Base-by-base conservation (phyloP, 352 stramenopile species). In the Phytophthora multivora region DNA sequence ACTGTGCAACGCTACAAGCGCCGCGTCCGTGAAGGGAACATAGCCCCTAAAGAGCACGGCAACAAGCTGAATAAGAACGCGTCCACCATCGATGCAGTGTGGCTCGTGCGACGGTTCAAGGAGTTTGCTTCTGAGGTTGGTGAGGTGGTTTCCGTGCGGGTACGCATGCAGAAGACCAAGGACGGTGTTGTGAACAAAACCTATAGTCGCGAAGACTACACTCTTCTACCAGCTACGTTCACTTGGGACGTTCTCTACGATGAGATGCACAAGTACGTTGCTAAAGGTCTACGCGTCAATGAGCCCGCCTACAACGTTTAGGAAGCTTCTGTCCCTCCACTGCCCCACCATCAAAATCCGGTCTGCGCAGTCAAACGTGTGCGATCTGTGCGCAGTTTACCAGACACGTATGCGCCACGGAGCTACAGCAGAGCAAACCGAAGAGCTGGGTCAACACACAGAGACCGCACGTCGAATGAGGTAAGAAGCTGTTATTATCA, bases 361-460 rank as follows among this genome's bases (percentile, higher is more conserved):
- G 3, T 54, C 46, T 5, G 4, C 31, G 6, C 43, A 38, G 19
- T 58, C 19, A n/a, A 71, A 66, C 25, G n/a, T 61, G 2, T 65
- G 47, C n/a, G 18, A 58, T n/a, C 28, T 57, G 12, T 57, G 51
- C 38, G 13, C 48, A 0, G 54, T 69, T 15, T 60, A 64, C n/a
- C 15, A 59, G 1, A 10, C 52, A 6, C 19, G 45, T 0, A 56
- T 73, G 53, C 39, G 21, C 11, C 23, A 8, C 3, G 21, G 33
- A 0, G 23, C 41, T 4, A 33, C 52, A 11, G 16, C 60, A 10
- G 52, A 73, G 9, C 18, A 50, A 16, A 59, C 50, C 3, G 59
- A 61, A 53, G 50, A 48, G 1, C 48, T 70, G 5, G 47, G 43
- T 4, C 15, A 50, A 16, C 52, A 65, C 31, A 62, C 55, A n/a